Base-by-base conservation (phyloP, 2,329 filamentous ascomycete genomes). In the Pseudogymnoascus destructans region DNA sequence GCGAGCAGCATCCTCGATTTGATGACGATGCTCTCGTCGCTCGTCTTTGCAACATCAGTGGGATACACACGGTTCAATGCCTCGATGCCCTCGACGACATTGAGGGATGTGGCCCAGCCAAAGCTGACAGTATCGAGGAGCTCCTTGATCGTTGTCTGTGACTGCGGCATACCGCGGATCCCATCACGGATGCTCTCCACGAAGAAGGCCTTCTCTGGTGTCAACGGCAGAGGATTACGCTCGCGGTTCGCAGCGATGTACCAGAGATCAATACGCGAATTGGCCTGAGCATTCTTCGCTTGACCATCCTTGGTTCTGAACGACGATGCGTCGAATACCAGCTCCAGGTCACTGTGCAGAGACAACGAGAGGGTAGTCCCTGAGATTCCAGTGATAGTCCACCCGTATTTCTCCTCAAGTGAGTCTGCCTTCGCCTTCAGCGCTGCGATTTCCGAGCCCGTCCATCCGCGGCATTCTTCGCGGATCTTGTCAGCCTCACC, bases 381-480 rank as follows among this genome's bases (percentile, higher is more conserved):
- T 1, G 78, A 74, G 19, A 85, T 78, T 15, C 85, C 81, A 1
- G 79, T 82, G 61, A 92, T 83, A 25, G 79, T 77, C 88, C 88
- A 93, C 58, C 85, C 85, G 66, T 84, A 75, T 58, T 79, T 71
- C 60, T 77, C 77, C 68, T 91, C 86, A 19, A 92, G 74, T 0
- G 73, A 73, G 38, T 83, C 77, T 40, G 87, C 84, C 61, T 79
- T 82, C 49, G 73, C 86, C 78, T 91, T 90, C n/a, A 95, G 75
- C 36, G 76, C 74, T 62, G 79, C 79, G 62, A 97, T 88, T 71
- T 97, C 93, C 25, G 79, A 84, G 57, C 85, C 81, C 59, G 85
- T 92, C 85, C 91, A 96, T 36, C 92, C 91, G 57, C 91, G 83
- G 69, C 87, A 95, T 66, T 95, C 87, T 69, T 96, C 90, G 61